A percentile compares a stretch with the other conserved stretches of the same genome.
These are phyloP conservation scores for Fibroporia radiculosa DNA, from an alignment of 768 basidiomycete genomes.

Conservation along the genomic window DNA sequence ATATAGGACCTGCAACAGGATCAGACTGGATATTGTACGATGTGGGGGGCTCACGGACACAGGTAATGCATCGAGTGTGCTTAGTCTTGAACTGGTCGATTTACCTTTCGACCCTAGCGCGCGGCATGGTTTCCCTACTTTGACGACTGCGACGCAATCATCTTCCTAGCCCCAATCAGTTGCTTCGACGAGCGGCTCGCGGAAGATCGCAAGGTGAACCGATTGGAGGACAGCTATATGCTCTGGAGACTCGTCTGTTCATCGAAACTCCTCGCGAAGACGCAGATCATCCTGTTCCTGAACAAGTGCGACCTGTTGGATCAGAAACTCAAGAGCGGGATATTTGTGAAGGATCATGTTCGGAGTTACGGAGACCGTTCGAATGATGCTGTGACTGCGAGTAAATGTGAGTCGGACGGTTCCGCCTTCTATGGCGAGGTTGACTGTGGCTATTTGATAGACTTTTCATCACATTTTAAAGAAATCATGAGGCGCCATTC, in stretches of 20 bases:
- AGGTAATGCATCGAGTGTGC: conserved; percentile 27
- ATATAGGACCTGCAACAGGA: conserved; percentile 41
- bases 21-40: conserved; percentile 77
- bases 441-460: conserved; percentile 27
- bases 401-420: conserved; percentile 47
- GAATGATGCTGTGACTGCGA: conserved; percentile 63
- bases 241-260: conserved; percentile 23
- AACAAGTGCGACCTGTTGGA: conserved; percentile 62
- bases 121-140: conserved; percentile 80
- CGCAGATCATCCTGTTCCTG: conserved; percentile 31
- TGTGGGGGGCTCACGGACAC: conserved; percentile 72
- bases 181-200: conserved; percentile 77
- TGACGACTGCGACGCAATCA: conserved; percentile 79
- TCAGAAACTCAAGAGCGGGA: conserved; percentile 62
- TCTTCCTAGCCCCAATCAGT: conserved; percentile 75
- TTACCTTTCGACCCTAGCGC: conserved; percentile 7
- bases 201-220: conserved; percentile 64
- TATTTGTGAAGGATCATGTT: conserved; percentile 59
- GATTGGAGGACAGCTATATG: conserved; percentile 36
- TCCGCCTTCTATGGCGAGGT: conserved; percentile 3
- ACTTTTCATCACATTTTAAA: conserved; percentile 76
- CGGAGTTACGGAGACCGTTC: conserved; percentile 67
- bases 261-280: conserved; percentile 22
- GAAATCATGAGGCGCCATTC: conserved; percentile 61
- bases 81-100: neutral